A percentile compares a stretch with the other conserved stretches of the same genome.
Conservation (phyloP, 257 asterid genomes). For the Scutellaria barbata region DNA sequence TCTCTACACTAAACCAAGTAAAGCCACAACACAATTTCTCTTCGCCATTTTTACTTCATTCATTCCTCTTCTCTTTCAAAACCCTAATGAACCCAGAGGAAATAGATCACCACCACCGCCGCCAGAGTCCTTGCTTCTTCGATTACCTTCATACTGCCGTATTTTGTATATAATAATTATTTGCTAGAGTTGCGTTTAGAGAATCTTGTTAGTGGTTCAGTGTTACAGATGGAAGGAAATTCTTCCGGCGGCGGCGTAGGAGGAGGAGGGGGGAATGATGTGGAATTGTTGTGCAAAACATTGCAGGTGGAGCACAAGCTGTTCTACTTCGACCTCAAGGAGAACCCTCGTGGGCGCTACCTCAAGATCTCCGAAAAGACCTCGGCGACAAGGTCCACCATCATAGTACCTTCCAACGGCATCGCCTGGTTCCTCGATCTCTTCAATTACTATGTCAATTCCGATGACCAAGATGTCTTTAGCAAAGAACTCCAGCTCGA, state of each 20-base stretch:
- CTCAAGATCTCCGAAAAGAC: slow-evolving; percentile 97
- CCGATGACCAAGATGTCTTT: slow-evolving; percentile 74
- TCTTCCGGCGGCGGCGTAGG: slow-evolving; percentile 58
- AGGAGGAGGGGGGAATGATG: slow-evolving; percentile 79
- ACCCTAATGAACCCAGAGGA: slow-evolving; percentile 28
- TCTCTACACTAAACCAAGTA: neutral
- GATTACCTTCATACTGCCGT: neutral
- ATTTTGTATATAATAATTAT: neutral
- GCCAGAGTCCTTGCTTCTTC: slow-evolving; percentile 20
- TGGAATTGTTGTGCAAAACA: slow-evolving; percentile 86
- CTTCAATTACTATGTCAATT: slow-evolving; percentile 90
- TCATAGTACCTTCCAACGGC: slow-evolving; percentile 90
- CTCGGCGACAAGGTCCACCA: slow-evolving; percentile 94
- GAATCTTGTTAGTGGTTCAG: slow-evolving; percentile 26
- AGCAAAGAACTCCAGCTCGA: slow-evolving; percentile 98
- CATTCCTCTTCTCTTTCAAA: slow-evolving; percentile 26
- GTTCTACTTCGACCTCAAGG: slow-evolving; percentile 96
- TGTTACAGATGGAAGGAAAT: slow-evolving; percentile 73
- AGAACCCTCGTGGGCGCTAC: slow-evolving; percentile 95
- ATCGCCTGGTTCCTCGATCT: slow-evolving; percentile 98
- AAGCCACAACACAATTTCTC: neutral
- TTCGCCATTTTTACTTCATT: slow-evolving; percentile 19
- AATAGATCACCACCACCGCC: slow-evolving; percentile 21
- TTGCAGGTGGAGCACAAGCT: slow-evolving; percentile 97
- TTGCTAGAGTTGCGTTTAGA: slow-evolving; percentile 24